A percentile compares a stretch with the other conserved stretches of the same genome.
Conservation (phyloP, 2,329 filamentous ascomycete species). For the Aureobasidium subglaciale region DNA sequence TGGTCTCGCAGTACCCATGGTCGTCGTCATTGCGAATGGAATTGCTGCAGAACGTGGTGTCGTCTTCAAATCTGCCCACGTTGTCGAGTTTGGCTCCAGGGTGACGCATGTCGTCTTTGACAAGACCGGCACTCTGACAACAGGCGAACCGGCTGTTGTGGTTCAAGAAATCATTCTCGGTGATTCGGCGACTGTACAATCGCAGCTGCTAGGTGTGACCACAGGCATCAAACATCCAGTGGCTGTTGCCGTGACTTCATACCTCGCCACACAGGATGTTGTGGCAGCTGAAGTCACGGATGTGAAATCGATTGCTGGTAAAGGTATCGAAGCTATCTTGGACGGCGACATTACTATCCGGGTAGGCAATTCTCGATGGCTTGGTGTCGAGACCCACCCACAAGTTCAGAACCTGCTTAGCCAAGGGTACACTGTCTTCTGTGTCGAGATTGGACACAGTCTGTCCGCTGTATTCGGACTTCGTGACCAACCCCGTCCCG, state of each 20-base stretch:
- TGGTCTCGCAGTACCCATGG: slow-evolving; percentile 70
- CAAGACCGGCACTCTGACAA: slow-evolving; percentile 71
- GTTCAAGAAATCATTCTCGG: slow-evolving; percentile 23
- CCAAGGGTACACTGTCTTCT: slow-evolving; percentile 48
- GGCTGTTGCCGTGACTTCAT: slow-evolving; percentile 19
- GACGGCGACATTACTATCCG: slow-evolving; percentile 27
- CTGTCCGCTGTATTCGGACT: slow-evolving; percentile 47
- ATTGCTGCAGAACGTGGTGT: slow-evolving; percentile 58
- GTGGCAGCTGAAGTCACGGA: slow-evolving; percentile 15
- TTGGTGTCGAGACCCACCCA: slow-evolving; percentile 29
- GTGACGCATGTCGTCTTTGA: slow-evolving; percentile 66
- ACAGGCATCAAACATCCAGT: slow-evolving; percentile 24
- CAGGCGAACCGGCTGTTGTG: slow-evolving; percentile 43
- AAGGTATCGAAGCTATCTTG: slow-evolving; percentile 36
- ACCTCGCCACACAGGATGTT: slow-evolving; percentile 22
- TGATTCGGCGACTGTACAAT: not conserved
- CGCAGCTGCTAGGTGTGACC: slow-evolving; percentile 15
- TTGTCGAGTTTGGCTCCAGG: slow-evolving; percentile 56
- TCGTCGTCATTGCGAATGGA: slow-evolving; percentile 63
- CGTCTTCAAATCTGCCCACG: slow-evolving; percentile 60
- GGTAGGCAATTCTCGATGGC: slow-evolving; percentile 45
- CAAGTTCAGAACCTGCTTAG: slow-evolving; percentile 30
- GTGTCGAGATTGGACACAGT: slow-evolving; percentile 43
- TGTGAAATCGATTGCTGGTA: slow-evolving; percentile 36
- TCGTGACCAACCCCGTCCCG: slow-evolving; percentile 40